These are phyloP conservation scores for Musa beccarii DNA, from an alignment of 176 grass and related monocot species.

Conservation along the genomic window DNA sequence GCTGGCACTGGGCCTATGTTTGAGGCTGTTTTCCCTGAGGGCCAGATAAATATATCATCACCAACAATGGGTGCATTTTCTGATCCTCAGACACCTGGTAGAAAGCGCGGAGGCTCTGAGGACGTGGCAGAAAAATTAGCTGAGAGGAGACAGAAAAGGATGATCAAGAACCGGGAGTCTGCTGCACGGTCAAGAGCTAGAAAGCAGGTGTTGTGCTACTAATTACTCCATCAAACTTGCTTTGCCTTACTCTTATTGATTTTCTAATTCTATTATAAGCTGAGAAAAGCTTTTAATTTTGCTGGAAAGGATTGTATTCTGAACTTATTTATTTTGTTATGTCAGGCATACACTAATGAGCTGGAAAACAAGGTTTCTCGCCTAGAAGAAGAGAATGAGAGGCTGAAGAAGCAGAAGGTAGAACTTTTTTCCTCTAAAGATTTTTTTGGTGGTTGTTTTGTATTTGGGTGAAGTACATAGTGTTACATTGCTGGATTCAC, in stretches of 20 bases:
- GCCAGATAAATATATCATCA: slow-evolving; percentile 14
- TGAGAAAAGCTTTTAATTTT: not conserved
- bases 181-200: slow-evolving; percentile 98
- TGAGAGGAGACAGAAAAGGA: slow-evolving; percentile 97
- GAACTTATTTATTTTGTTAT: slow-evolving; percentile 27
- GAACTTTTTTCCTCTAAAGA: not conserved
- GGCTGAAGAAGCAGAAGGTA: slow-evolving; percentile 88
- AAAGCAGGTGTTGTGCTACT: slow-evolving; percentile 55
- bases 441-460: not conserved
- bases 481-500: too few relatives aligned
- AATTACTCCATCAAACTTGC: not conserved
- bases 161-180: slow-evolving; percentile 98
- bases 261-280: not conserved
- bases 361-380: slow-evolving; percentile 93
- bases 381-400: slow-evolving; percentile 80
- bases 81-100: slow-evolving; percentile 33
- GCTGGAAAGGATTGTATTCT: not conserved
- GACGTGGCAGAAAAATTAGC: slow-evolving; percentile 50
- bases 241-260: slow-evolving; percentile 8
- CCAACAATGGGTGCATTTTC: slow-evolving; percentile 11
- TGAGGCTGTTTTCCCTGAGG: slow-evolving; percentile 13
- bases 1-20: slow-evolving; percentile 12
- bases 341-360: slow-evolving; percentile 96
- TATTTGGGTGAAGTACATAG: too few relatives aligned
- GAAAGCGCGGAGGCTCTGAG: slow-evolving; percentile 43